These are phyloP conservation scores for Ogataea methanolica DNA, from an alignment of 805 yeast species.

Conservation along the genomic window DNA sequence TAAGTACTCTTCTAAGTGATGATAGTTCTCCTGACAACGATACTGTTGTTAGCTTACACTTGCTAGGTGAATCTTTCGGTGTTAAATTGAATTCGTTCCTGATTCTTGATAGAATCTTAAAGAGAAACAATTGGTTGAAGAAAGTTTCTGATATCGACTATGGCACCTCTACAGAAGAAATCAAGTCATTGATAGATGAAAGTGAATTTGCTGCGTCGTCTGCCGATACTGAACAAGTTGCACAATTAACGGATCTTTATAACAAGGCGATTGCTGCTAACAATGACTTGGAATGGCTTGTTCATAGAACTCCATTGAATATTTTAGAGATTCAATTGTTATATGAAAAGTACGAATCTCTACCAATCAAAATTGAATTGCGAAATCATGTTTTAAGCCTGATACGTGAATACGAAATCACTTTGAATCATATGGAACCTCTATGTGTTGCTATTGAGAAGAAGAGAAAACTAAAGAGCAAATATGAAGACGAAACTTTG, in stretches of 20 bases:
- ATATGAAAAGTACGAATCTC: slow-evolving; percentile 8
- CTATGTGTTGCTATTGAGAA: slow-evolving; percentile 5
- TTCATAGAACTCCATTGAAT: slow-evolving; percentile 1
- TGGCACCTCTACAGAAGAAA: slow-evolving; percentile 16
- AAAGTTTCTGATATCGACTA: slow-evolving; percentile 19
- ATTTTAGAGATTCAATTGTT: slow-evolving; percentile 5
- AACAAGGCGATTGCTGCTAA: slow-evolving; percentile 13
- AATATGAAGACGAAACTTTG: slow-evolving; percentile 15
- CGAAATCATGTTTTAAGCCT: slow-evolving; percentile 56
- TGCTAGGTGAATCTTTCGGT: slow-evolving; percentile 57
- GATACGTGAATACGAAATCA: slow-evolving; percentile 71
- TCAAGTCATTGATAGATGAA: slow-evolving; percentile 19
- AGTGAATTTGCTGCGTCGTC: slow-evolving; percentile 17
- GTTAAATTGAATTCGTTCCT: slow-evolving; percentile 46
- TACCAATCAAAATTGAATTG: slow-evolving; percentile 12
- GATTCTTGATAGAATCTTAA: slow-evolving; percentile 33
- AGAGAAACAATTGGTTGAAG: slow-evolving; percentile 37
- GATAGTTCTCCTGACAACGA: slow-evolving; percentile 14
- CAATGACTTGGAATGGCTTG: slow-evolving; percentile 2
- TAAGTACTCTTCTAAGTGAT: slow-evolving; percentile 33
- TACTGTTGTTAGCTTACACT: slow-evolving; percentile 42
- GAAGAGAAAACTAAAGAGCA: slow-evolving; percentile 1
- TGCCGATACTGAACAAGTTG: slow-evolving; percentile 12
- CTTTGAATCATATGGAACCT: slow-evolving; percentile 29
- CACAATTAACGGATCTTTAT: slow-evolving; percentile 9